A percentile compares a stretch with the other conserved stretches of the same genome.
Evolutionary conservation across 1,284 basidiomycete genomes (phyloP).

Genomic region (Mycosarcoma mackinlayi): DNA sequence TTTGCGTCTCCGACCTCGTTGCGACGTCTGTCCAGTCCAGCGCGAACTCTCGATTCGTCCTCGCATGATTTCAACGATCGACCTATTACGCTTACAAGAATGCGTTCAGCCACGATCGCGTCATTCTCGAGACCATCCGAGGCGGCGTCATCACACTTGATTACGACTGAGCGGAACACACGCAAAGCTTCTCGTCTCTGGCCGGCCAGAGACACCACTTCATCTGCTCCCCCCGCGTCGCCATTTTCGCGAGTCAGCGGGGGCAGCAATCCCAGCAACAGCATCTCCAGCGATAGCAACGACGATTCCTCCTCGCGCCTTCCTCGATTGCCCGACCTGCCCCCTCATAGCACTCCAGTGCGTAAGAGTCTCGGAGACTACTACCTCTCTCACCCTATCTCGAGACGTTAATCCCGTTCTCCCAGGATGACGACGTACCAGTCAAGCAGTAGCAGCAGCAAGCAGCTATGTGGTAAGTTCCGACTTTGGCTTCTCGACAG

Average conservation of each 20-base stretch:
- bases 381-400: conserved; percentile 35
- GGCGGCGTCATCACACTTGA: background rate
- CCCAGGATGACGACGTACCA: too few species aligned
- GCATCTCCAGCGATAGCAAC: background rate
- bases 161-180: background rate
- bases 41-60: background rate
- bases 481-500: too few species aligned
- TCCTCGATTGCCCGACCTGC: conserved; percentile 9
- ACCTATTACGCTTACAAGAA: background rate
- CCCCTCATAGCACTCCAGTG: background rate
- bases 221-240: background rate
- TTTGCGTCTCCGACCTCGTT: background rate
- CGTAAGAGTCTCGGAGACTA: conserved; percentile 33
- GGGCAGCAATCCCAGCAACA: background rate
- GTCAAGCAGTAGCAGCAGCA: too few species aligned
- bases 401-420: conserved; percentile 9
- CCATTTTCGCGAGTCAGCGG: background rate
- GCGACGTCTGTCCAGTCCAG: conserved; percentile 16
- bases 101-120: conserved; percentile 29
- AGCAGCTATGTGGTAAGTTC: too few species aligned
- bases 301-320: conserved; percentile 4
- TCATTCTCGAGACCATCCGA: conserved; percentile 3
- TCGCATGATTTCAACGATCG: background rate
- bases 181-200: background rate
- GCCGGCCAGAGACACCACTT: background rate